phyloP scores from a whole-genome alignment of 176 grass and related monocot species.

The Chloris gayana region DNA sequence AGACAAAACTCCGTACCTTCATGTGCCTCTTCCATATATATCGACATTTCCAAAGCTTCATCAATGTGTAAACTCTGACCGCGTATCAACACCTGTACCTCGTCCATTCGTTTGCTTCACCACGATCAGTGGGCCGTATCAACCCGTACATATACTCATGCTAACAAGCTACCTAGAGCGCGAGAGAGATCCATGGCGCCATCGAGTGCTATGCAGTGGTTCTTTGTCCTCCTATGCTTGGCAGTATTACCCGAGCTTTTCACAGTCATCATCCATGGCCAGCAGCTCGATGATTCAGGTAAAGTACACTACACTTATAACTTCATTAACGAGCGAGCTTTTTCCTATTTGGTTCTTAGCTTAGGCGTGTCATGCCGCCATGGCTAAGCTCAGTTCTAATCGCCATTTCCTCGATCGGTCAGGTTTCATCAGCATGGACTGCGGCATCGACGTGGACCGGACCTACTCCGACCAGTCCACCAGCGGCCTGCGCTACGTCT shows the following conservation, averaged over 20 bases:
- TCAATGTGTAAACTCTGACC: conserved; percentile 2
- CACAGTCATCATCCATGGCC: conserved; percentile 5
- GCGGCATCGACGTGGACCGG: conserved; percentile 11
- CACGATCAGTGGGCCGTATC: neutral
- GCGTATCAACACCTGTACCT: neutral
- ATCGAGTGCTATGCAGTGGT: neutral
- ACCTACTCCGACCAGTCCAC: conserved; percentile 19
- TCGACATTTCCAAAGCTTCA: neutral
- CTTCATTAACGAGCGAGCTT: neutral
- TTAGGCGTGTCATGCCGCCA: too few species aligned
- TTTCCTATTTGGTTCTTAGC: too few species aligned
- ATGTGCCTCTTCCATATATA: neutral
- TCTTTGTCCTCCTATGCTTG: neutral
- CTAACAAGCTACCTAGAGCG: neutral
- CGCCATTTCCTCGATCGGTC: neutral
- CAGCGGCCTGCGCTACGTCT: conserved; percentile 28
- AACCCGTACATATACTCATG: conserved; percentile 5
- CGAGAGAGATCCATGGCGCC: neutral
- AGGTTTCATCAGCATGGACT: conserved; percentile 58
- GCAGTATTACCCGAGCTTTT: neutral
- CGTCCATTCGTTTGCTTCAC: neutral
- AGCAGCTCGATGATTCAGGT: neutral
- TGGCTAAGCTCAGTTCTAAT: neutral
- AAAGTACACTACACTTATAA: neutral
- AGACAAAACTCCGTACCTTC: neutral